Percentiles rank a stretch among this genome's conserved stretches.
phyloP scores from a whole-genome alignment of 2,329 filamentous ascomycete genomes.

The Claviceps monticola region DNA sequence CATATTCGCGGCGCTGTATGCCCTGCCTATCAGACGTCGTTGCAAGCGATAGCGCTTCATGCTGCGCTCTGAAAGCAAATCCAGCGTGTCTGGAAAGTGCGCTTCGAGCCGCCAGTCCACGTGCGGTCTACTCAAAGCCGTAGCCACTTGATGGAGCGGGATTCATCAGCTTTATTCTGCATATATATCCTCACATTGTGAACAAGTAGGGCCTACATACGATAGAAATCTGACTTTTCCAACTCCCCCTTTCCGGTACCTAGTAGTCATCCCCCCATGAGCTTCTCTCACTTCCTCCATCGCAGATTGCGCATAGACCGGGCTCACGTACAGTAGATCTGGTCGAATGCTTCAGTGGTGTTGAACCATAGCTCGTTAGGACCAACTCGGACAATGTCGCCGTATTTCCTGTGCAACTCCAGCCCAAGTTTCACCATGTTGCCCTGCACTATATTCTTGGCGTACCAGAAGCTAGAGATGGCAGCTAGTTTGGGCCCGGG shows the following conservation, averaged over 20 bases:
- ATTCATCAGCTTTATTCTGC: background rate
- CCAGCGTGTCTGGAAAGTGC: conserved; percentile 30
- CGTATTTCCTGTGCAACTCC: conserved; percentile 32
- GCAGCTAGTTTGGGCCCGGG: conserved; percentile 34
- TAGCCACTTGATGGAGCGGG: conserved; percentile 23
- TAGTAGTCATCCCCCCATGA: conserved; percentile 10
- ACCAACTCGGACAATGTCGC: conserved; percentile 36
- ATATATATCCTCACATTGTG: no score
- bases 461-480: conserved; percentile 34
- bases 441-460: conserved; percentile 30
- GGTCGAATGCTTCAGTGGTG: conserved; percentile 30
- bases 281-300: background rate
- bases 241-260: conserved; percentile 29
- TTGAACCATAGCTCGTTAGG: conserved; percentile 41
- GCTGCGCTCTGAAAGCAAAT: conserved; percentile 36
- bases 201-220: conserved; percentile 18
- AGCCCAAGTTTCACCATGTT: conserved; percentile 26
- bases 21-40: conserved; percentile 33
- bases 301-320: background rate
- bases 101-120: conserved; percentile 24
- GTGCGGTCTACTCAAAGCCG: conserved; percentile 6
- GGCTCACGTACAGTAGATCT: conserved; percentile 29
- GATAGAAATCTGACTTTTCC: conserved; percentile 39
- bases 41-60: conserved; percentile 33
- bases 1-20: conserved; percentile 30